Base-by-base conservation (phyloP, 2,329 filamentous ascomycete species). In the Penicillium sp. region DNA sequence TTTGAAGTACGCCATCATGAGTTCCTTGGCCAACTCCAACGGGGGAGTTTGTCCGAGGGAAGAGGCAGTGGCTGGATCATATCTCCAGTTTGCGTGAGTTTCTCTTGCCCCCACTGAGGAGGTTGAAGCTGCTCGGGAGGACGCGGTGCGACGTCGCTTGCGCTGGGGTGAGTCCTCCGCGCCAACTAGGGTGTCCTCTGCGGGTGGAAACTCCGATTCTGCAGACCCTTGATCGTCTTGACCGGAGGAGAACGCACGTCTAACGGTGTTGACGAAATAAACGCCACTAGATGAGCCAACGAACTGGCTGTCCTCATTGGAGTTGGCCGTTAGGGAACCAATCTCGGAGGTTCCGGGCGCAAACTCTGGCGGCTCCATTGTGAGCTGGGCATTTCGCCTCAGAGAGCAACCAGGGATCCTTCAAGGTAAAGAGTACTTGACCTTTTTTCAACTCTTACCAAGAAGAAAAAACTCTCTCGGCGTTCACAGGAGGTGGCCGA, bases 231-330 rank as follows among this genome's bases (percentile, higher is more conserved):
- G 54, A 8, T 59, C 46, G 40, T 67, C 66, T 24, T 73, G 60
- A 6, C 71, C 68, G 18, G 68, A 64, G 5, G 76, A 75, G 62
- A 83, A 83, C n/a, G 79, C 79, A 28, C 76, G 74, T 37, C 77
- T 77, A 51, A 83, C 81, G 1, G 80, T 82, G 54, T 83, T 81
- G 60, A 80, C 75, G 65, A 83, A 83, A 66, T 78, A 83, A 40
- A 82, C 77, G 3, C 81, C 80, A 36, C 76, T 80, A 11, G 79
- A 79, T 60, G 78, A 81, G 23, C 81, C 80, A 26, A 82, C 77
- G 61, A 81, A 83, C 49, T 81, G 75, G 47, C 78, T 81, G 55
- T 78, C 75, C 34, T 77, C 71, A 34, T 73, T 73, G 3, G 73
- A 71, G 43, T 75, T 70, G 18, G 75, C 72, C 24, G 71, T 76